Base-by-base conservation (phyloP, 257 asterid genomes). In the Solanum medicagineum region DNA sequence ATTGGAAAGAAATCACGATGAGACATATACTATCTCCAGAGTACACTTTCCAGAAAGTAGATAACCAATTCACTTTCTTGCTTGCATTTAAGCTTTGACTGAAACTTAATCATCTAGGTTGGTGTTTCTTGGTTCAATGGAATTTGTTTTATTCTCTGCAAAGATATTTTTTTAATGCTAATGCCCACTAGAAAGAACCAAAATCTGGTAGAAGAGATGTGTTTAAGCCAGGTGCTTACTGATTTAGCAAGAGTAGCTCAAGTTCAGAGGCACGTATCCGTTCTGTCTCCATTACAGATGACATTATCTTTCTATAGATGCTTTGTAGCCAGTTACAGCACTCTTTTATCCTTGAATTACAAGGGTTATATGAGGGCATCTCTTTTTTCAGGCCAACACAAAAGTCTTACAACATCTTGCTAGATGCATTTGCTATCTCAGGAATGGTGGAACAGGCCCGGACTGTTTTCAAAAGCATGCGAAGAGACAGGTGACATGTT, bases 391-490 rank as follows among this genome's bases (percentile, higher is more conserved):
- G 99, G 94, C 99, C 99, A 36, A 93, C 98, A 8, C 97, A 89
- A 84, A 96, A 96, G 90, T 96, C 98, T 32, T 95, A 96, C 85
- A 96, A 95, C 84, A 95, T 96, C 90, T 91, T 96, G 94, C 97
- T 96, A 47, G 98, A 96, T 89, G 98, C 99, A 74, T 96, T 96
- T 92, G 98, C 99, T n/a, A 92, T 94, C 85, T 95, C 98, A 24
- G 99, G 99, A 85, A 96, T 96, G 99, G 97, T 93, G 65, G 99
- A 96, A 86, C 99, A 93, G 88, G 97, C 98, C 44, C 92, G 92
- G 24, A 74, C 84, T 36, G 97, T 96, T 86, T 96, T 96, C 91
- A 95, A 96, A 92, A 95, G 99, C 95, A 96, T 96, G 99, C 91
- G 98, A 85, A 93, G 98, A 86, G 98, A 96, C 93, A 91, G 97